Percentiles rank a stretch among this genome's conserved stretches.
phyloP scores from a whole-genome alignment of 164 flowering plant species.

The Tinospora cordifolia region DNA sequence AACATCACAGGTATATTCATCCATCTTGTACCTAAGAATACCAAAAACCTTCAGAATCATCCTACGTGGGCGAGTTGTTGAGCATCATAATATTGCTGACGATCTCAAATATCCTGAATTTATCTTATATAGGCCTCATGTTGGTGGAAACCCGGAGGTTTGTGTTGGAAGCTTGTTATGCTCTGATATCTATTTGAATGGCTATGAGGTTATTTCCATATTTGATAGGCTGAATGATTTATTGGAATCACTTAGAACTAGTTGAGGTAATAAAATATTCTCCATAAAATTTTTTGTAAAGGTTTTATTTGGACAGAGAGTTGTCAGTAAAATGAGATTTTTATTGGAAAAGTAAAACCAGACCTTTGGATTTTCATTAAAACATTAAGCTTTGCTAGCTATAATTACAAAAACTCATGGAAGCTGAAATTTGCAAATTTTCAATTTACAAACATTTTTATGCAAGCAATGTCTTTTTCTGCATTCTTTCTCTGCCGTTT shows the following conservation, averaged over 20 bases:
- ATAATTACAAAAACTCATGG: too few relatives aligned
- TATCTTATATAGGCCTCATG: constrained; percentile 74
- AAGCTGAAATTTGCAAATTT: too few relatives aligned
- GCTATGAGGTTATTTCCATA: background rate
- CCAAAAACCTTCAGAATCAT: constrained; percentile 60
- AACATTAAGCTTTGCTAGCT: too few relatives aligned
- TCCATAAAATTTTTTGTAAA: too few relatives aligned
- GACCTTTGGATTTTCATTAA: too few relatives aligned
- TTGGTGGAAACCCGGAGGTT: constrained; percentile 60
- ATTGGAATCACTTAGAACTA: background rate
- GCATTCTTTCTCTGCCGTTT: too few relatives aligned
- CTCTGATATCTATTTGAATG: background rate
- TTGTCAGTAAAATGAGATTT: too few relatives aligned
- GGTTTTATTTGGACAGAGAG: too few relatives aligned
- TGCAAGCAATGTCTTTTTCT: too few relatives aligned
- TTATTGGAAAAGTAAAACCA: too few relatives aligned
- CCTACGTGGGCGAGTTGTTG: constrained; percentile 65
- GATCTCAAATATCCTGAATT: constrained; percentile 65
- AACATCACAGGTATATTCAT: constrained; percentile 58
- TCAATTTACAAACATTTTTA: too few relatives aligned
- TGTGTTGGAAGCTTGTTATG: background rate
- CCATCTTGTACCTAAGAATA: constrained; percentile 68
- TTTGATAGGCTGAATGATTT: background rate
- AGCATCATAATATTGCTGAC: constrained; percentile 63
- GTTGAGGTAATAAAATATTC: background rate